These are phyloP conservation scores for Ganoderma sinense DNA, from an alignment of 1,284 basidiomycete genomes.

Conservation along the genomic window DNA sequence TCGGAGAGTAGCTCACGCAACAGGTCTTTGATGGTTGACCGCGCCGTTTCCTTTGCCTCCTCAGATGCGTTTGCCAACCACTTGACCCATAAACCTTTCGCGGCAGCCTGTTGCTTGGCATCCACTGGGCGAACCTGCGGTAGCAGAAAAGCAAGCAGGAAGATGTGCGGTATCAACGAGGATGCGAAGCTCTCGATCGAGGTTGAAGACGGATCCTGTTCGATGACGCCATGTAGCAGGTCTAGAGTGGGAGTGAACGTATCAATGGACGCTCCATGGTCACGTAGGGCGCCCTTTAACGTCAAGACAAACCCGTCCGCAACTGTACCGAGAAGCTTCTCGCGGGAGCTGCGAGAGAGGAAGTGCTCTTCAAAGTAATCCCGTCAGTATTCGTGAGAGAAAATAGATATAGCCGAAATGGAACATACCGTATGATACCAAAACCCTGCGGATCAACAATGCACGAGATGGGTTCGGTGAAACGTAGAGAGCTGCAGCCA, in stretches of 20 bases:
- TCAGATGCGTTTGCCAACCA: slow-evolving; percentile 27
- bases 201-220: slow-evolving; percentile 30
- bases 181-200: slow-evolving; percentile 18
- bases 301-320: slow-evolving; percentile 46
- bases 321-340: slow-evolving; percentile 44
- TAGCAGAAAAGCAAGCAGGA: slow-evolving; percentile 56
- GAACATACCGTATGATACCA: slow-evolving; percentile 45
- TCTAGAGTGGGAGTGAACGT: slow-evolving; percentile 39
- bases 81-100: slow-evolving; percentile 36
- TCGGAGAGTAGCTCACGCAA: slow-evolving; percentile 53
- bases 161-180: slow-evolving; percentile 51
- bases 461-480: slow-evolving; percentile 30
- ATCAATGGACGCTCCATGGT: slow-evolving; percentile 25
- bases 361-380: slow-evolving; percentile 37
- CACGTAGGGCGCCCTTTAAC: slow-evolving; percentile 46
- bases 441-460: slow-evolving; percentile 44
- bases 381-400: background rate
- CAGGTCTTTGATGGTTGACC: slow-evolving; percentile 47
- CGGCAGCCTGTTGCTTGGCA: slow-evolving; percentile 17
- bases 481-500: slow-evolving; percentile 37
- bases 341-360: slow-evolving; percentile 48
- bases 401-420: background rate
- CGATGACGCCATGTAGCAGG: slow-evolving; percentile 44
- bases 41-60: slow-evolving; percentile 36
- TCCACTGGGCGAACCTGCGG: slow-evolving; percentile 42